These are phyloP conservation scores for Huntiella savannae DNA, from an alignment of 2,329 filamentous ascomycete genomes.

Conservation along the genomic window DNA sequence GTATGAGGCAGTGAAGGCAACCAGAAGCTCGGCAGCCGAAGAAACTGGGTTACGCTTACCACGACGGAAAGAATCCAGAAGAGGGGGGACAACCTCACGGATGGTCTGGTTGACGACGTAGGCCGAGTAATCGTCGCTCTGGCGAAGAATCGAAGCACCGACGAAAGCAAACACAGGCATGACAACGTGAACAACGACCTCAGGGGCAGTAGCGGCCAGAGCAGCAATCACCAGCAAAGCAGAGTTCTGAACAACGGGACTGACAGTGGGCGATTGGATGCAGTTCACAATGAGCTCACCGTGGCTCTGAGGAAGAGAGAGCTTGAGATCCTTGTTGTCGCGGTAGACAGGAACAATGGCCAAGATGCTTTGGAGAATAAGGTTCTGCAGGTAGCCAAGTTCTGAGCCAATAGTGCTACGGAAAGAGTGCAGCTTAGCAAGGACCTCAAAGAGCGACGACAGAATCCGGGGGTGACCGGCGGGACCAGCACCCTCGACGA, in stretches of 20 bases:
- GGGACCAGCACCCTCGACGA: constrained; percentile 65
- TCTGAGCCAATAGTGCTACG: constrained; percentile 66
- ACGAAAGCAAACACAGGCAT: constrained; percentile 99
- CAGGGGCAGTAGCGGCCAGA: constrained; percentile 71
- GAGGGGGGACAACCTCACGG: constrained; percentile 76
- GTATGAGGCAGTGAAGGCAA: constrained; percentile 90
- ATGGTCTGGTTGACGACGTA: constrained; percentile 93
- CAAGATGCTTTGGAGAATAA: constrained; percentile 64
- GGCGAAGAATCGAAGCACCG: constrained; percentile 74
- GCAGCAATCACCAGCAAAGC: constrained; percentile 75
- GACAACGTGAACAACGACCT: constrained; percentile 83
- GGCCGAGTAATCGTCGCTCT: constrained; percentile 91
- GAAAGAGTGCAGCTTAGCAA: constrained; percentile 77
- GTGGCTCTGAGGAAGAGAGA: constrained; percentile 56
- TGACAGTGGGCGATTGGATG: constrained; percentile 65
- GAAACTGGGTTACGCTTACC: constrained; percentile 60
- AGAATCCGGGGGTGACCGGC: constrained; percentile 59
- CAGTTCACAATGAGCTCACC: constrained; percentile 87
- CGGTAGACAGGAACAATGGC: constrained; percentile 68
- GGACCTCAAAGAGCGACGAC: constrained; percentile 58
- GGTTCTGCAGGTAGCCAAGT: constrained; percentile 72
- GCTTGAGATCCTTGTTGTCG: constrained; percentile 33
- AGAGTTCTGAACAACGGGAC: constrained; percentile 82
- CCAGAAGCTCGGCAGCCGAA: constrained; percentile 72
- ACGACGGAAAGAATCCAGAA: constrained; percentile 69